Conservation (phyloP, 805 yeast species). For the Lachancea sp. region DNA sequence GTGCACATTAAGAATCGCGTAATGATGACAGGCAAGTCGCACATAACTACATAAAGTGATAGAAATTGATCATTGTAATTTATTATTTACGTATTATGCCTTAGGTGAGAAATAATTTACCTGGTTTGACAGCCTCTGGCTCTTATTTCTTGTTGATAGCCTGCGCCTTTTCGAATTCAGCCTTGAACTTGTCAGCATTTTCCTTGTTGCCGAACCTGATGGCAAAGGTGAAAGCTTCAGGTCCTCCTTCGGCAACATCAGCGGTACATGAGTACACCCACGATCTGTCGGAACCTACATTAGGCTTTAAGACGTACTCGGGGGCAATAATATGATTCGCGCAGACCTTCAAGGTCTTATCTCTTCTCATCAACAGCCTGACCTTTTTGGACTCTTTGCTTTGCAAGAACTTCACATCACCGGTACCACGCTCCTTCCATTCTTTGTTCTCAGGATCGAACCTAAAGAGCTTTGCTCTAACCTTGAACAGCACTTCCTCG, state of each 20-base stretch:
- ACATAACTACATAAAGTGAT: too few relatives aligned
- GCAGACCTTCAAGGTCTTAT: conserved; percentile 94
- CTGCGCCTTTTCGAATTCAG: conserved; percentile 82
- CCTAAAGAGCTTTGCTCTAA: conserved; percentile 91
- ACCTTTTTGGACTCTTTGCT: conserved; percentile 79
- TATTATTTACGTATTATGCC: conserved; percentile 8
- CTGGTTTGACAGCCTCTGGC: background rate
- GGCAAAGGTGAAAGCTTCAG: conserved; percentile 95
- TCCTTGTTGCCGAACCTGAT: conserved; percentile 89
- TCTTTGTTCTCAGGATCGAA: conserved; percentile 79
- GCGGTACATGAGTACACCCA: conserved; percentile 97
- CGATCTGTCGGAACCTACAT: conserved; percentile 94
- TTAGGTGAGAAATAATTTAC: background rate
- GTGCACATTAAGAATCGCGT: too few relatives aligned
- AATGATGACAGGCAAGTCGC: too few relatives aligned
- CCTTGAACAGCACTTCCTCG: conserved; percentile 76
- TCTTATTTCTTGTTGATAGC: conserved; percentile 45
- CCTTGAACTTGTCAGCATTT: conserved; percentile 93
- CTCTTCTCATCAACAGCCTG: conserved; percentile 96
- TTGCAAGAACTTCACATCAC: conserved; percentile 92
- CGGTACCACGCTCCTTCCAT: conserved; percentile 99
- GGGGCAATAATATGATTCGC: conserved; percentile 90
- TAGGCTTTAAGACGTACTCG: conserved; percentile 79
- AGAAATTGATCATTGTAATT: conserved; percentile 1
- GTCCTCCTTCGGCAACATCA: conserved; percentile 90